A percentile compares a stretch with the other conserved stretches of the same genome.
These are phyloP conservation scores for Nowakowskiella sp. DNA, from an alignment of 192 early-diverging fungal genomes.

Conservation along the genomic window DNA sequence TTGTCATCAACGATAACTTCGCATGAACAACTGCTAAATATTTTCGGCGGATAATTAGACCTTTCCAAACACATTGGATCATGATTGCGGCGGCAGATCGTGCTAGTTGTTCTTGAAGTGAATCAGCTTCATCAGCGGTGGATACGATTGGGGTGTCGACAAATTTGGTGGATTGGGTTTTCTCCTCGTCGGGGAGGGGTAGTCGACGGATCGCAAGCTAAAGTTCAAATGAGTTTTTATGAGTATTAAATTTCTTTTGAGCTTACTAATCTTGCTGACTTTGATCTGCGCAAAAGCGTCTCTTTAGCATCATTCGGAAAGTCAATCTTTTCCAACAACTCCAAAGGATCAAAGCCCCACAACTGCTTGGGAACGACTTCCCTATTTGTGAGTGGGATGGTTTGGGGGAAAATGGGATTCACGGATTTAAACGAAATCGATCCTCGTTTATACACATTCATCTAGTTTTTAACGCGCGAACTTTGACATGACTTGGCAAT, in stretches of 20 bases:
- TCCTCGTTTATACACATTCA: no score
- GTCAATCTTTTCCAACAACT: constrained; percentile 33
- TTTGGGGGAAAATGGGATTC: no score
- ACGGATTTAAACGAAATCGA: no score
- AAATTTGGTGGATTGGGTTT: no score
- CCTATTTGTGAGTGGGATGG: no score
- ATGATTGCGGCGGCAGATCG: constrained; percentile 34
- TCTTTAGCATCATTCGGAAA: constrained; percentile 44
- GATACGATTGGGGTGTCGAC: not conserved
- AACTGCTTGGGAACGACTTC: constrained; percentile 24
- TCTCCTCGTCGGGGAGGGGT: no score
- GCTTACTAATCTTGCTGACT: constrained; percentile 1
- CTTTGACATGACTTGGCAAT: no score
- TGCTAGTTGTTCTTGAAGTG: constrained; percentile 33
- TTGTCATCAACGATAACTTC: constrained; percentile 24
- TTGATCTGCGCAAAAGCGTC: constrained; percentile 5
- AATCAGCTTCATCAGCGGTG: constrained; percentile 1
- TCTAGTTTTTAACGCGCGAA: no score
- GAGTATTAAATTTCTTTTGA: not conserved
- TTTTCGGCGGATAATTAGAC: constrained; percentile 31
- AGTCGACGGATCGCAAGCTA: no score
- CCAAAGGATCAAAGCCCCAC: constrained; percentile 49
- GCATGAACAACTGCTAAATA: constrained; percentile 29
- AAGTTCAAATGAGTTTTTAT: constrained; percentile 1
- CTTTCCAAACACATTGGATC: constrained; percentile 33